Evolutionary conservation across 2,329 filamentous ascomycete genomes (phyloP), one percentile per base, ranked within the genome.

Genomic region (Trichoderma sp.): DNA sequence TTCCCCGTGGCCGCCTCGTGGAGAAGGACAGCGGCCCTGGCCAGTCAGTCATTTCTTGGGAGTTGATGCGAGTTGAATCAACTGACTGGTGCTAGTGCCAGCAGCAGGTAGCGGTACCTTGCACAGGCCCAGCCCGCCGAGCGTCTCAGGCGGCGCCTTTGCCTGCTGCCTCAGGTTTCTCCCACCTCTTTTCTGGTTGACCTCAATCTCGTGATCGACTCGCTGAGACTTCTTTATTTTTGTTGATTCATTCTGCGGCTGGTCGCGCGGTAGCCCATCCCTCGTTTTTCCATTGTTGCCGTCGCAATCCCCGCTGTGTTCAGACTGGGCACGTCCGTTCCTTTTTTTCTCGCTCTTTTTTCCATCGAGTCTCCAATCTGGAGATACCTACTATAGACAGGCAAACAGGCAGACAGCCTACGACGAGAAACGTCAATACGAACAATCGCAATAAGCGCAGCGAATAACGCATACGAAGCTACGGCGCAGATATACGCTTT

Each of bases 251-350:
- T 56, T 59, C 55, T 67, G 64, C 64, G 55, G 55, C 64, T 67
- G 64, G 64, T 67, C 64, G 64, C 64, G 55, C 64, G 55, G 37
- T 67, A 59, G 55, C 53, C 37, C 21, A 13, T 58, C 53, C 40
- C 55, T 59, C 53, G 29, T 67, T 49, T 59, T 19, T 47, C 29
- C 16, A 53, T 57, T 55, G 37, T 68, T 55, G 49, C 58, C 52
- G n/a, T 57, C 29, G 57, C 40, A 13, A 40, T 24, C 33, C 43
- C 55, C 43, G 57, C 62, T 64, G 65, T 70, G 65, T 70, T 70
- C 66, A 40, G 56, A 35, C 65, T 37, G 37, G 69, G 53, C 69
- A 70, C 69, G 69, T 69, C 66, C 69, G 40, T 52, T 70, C 69
- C 53, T 70, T 70, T 64, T 37, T 35, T 64, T 37, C 27, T 58